Evolutionary conservation across 1,284 basidiomycete species (phyloP).

Genomic region (Cryptococcus sp.): DNA sequence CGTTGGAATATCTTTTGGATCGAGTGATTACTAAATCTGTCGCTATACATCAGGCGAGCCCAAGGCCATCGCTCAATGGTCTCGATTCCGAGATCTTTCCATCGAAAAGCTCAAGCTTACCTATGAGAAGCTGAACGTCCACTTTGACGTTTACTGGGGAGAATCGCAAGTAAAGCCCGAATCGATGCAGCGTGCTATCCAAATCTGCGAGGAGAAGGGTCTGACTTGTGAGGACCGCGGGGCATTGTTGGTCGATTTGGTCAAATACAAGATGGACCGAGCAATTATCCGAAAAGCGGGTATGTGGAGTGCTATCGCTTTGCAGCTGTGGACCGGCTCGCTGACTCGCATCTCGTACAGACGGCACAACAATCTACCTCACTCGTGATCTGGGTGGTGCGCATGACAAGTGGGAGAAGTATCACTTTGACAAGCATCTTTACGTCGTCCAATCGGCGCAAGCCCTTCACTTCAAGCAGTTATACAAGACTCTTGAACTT

Average conservation of each 20-base stretch:
- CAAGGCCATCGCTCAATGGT: constrained; percentile 81
- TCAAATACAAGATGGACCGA: constrained; percentile 85
- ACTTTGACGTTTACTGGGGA: constrained; percentile 92
- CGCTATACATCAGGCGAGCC: constrained; percentile 61
- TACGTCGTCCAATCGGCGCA: constrained; percentile 96
- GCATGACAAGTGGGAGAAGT: constrained; percentile 86
- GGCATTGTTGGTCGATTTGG: constrained; percentile 76
- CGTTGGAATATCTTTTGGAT: constrained; percentile 10
- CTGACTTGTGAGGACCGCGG: constrained; percentile 67
- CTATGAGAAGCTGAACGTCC: constrained; percentile 86
- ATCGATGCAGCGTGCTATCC: constrained; percentile 70
- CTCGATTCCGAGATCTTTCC: constrained; percentile 87
- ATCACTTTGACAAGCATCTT: constrained; percentile 98
- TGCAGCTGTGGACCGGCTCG: neutral
- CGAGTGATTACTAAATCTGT: neutral
- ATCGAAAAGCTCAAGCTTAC: constrained; percentile 89
- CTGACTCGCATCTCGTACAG: constrained; percentile 53
- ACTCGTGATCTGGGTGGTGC: constrained; percentile 97
- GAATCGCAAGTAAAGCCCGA: constrained; percentile 85
- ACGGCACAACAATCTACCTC: constrained; percentile 96
- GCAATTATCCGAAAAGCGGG: constrained; percentile 88
- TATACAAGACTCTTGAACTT: constrained; percentile 91
- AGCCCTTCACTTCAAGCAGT: constrained; percentile 87
- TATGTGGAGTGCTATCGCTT: constrained; percentile 39
- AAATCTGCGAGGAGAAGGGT: constrained; percentile 55